Evolutionary conservation across 306 rosid species (phyloP).

Genomic region (Senna siamea): DNA sequence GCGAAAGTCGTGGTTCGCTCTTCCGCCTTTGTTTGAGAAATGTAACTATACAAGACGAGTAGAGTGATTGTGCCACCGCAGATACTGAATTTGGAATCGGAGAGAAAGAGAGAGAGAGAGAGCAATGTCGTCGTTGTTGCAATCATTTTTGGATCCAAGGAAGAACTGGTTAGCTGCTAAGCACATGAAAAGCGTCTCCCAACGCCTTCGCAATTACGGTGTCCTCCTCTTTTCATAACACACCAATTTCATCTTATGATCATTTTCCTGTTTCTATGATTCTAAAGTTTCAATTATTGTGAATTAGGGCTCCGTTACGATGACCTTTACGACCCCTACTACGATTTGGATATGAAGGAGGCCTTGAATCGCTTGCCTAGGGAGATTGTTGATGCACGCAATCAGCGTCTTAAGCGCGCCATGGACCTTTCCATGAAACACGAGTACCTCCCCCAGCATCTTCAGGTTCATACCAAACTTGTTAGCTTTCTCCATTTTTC

Average conservation of each 20-base stretch:
- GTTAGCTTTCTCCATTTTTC: neutral
- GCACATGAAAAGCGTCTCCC: slow-evolving; percentile 83
- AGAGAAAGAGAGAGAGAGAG: neutral
- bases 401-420: slow-evolving; percentile 94
- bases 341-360: slow-evolving; percentile 88
- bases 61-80: too few relatives aligned
- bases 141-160: slow-evolving; percentile 71
- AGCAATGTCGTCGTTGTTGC: slow-evolving; percentile 70
- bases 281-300: slow-evolving; percentile 39
- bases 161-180: slow-evolving; percentile 80
- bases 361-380: slow-evolving; percentile 87
- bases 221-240: neutral
- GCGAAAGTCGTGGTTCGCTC: too few relatives aligned
- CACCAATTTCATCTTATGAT: too few relatives aligned
- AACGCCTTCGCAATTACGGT: slow-evolving; percentile 86
- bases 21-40: too few relatives aligned
- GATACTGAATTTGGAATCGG: too few relatives aligned
- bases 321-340: slow-evolving; percentile 83
- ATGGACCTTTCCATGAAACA: slow-evolving; percentile 99
- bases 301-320: slow-evolving; percentile 86
- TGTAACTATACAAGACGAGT: too few relatives aligned
- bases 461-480: slow-evolving; percentile 61
- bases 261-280: neutral
- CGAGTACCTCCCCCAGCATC: slow-evolving; percentile 73
- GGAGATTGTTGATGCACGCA: slow-evolving; percentile 89